Conservation (phyloP, 345 rosid genomes). For the Populus ilicifolia region DNA sequence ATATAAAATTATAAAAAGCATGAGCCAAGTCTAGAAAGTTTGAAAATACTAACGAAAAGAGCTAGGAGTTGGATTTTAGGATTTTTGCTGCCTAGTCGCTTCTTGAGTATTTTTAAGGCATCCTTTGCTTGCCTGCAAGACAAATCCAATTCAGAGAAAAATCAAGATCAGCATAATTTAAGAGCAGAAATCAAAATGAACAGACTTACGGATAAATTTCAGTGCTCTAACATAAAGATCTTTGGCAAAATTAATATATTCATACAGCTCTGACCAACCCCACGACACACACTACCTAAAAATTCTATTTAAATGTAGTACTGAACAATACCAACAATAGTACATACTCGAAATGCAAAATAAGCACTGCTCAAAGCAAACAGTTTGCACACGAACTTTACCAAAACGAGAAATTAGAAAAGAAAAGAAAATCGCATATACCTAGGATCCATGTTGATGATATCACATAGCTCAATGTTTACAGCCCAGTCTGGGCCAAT, state of each 20-base stretch:
- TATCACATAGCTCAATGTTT: constrained; percentile 87
- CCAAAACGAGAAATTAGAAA: not conserved
- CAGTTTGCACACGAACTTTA: not conserved
- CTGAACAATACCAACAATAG: not conserved
- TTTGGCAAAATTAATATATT: not conserved
- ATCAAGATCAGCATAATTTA: not conserved
- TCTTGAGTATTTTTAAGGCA: constrained; percentile 84
- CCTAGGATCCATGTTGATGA: constrained; percentile 88
- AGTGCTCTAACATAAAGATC: not conserved
- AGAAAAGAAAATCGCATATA: constrained; percentile 39
- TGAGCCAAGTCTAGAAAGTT: constrained; percentile 1
- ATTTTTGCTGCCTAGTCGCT: constrained; percentile 78
- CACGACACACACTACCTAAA: not conserved
- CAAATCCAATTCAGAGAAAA: constrained; percentile 9
- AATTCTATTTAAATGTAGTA: not conserved
- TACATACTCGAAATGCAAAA: not conserved
- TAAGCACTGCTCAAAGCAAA: not conserved
- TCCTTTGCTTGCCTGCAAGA: constrained; percentile 81
- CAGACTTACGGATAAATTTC: not conserved
- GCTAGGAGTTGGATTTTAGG: constrained; percentile 87
- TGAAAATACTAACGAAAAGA: constrained; percentile 62
- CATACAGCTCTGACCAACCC: not conserved
- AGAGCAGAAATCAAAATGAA: not conserved
- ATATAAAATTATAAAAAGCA: not conserved
- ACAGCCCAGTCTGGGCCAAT: constrained; percentile 97